A percentile compares a stretch with the other conserved stretches of the same genome.
These are phyloP conservation scores for Pythium vanterpoolii DNA, from an alignment of 352 stramenopile genomes.

Conservation along the genomic window DNA sequence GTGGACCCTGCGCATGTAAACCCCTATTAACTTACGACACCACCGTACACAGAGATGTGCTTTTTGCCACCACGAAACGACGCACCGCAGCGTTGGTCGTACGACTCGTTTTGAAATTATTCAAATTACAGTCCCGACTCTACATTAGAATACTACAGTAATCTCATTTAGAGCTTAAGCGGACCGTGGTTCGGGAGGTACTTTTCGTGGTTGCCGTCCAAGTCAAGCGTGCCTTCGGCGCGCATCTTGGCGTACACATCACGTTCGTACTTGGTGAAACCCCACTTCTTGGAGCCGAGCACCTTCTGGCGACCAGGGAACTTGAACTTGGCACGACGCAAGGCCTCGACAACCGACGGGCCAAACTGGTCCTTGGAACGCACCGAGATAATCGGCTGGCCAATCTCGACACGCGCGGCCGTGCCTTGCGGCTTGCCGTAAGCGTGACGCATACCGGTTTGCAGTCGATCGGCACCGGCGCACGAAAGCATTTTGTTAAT, in stretches of 20 bases:
- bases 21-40: too few species aligned
- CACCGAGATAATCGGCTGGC: constrained; percentile 98
- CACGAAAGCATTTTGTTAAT: constrained; percentile 99
- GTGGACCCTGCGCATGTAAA: too few species aligned
- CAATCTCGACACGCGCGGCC: constrained; percentile 98
- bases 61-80: constrained; percentile 4
- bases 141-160: constrained; percentile 1
- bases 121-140: constrained; percentile 1
- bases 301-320: constrained; percentile 99
- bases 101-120: neutral
- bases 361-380: constrained; percentile 96
- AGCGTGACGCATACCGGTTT: constrained; percentile 98
- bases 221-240: constrained; percentile 90
- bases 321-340: constrained; percentile 99
- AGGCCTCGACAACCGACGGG: constrained; percentile 94
- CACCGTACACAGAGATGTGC: neutral
- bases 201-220: constrained; percentile 99
- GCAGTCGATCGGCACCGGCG: constrained; percentile 97
- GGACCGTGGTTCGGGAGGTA: constrained; percentile 89
- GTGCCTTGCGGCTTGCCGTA: constrained; percentile 99
- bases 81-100: neutral
- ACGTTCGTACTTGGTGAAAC: constrained; percentile 75
- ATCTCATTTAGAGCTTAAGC: constrained; percentile 44
- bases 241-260: constrained; percentile 97
- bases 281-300: constrained; percentile 99